Evolutionary conservation across 192 early-diverging fungal genomes (phyloP).

Genomic region (Entomortierella lignicola): DNA sequence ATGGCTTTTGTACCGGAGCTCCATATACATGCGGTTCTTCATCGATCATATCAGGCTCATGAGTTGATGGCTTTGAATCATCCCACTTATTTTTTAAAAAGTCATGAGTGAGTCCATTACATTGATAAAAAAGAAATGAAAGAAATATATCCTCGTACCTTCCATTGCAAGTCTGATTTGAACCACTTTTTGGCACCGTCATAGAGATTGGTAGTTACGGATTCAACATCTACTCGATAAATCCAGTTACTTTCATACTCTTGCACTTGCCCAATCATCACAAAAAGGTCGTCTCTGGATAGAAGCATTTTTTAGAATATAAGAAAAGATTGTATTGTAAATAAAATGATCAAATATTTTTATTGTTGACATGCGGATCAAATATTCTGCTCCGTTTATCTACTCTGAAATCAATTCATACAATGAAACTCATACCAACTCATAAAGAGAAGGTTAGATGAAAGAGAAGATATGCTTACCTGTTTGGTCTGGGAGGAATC

Average conservation of each 20-base stretch:
- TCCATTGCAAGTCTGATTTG: not conserved
- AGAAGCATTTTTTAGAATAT: not conserved
- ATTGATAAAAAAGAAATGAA: not conserved
- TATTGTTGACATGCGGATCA: conserved; percentile 9
- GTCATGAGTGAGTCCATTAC: not conserved
- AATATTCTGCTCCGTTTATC: conserved; percentile 7
- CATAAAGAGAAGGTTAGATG: not conserved
- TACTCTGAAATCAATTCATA: not conserved
- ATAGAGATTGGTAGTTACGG: conserved; percentile 14
- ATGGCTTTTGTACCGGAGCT: conserved; percentile 31
- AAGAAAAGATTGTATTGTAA: not conserved
- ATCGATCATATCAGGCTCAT: conserved; percentile 40
- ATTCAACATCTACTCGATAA: conserved; percentile 11
- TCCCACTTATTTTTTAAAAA: too few relatives aligned
- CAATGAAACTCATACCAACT: not conserved
- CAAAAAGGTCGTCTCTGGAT: conserved; percentile 8
- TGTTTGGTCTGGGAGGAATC: conserved; percentile 7
- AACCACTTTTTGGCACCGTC: conserved; percentile 38
- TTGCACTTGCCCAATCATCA: conserved; percentile 33
- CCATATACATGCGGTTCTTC: conserved; percentile 30
- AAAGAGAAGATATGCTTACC: conserved; percentile 12
- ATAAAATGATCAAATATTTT: not conserved
- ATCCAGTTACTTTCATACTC: conserved; percentile 18
- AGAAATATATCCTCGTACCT: not conserved
- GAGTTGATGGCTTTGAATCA: not conserved